Percentiles rank a stretch among this genome's conserved stretches.
phyloP scores from a whole-genome alignment of 2,329 filamentous ascomycete genomes.

The Fusarium solani-melongenae region DNA sequence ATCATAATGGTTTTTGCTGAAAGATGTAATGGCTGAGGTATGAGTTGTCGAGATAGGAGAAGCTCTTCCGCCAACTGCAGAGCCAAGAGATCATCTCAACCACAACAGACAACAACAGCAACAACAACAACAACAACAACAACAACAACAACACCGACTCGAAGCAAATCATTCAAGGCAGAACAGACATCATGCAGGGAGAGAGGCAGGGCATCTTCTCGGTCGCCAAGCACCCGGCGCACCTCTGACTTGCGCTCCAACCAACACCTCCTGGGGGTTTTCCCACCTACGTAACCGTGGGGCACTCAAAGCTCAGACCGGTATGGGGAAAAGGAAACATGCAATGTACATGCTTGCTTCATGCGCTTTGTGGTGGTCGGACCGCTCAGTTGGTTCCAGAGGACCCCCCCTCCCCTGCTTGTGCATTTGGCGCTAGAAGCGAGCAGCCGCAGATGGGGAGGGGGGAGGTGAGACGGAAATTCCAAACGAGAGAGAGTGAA shows the following conservation, averaged over 20 bases:
- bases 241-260: constrained; percentile 5
- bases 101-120: not conserved
- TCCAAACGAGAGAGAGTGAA: not conserved
- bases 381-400: constrained; percentile 17
- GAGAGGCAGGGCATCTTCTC: constrained; percentile 14
- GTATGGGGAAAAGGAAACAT: constrained; percentile 22
- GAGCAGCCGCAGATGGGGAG: constrained; percentile 7
- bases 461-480: not conserved
- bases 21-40: not conserved
- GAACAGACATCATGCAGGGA: constrained; percentile 10
- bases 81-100: not conserved
- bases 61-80: not conserved
- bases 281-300: constrained; percentile 17
- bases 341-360: not conserved
- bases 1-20: not conserved
- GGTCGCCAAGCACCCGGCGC: not conserved
- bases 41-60: not conserved
- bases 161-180: not conserved
- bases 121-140: not conserved
- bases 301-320: constrained; percentile 20
- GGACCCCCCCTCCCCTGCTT: not conserved
- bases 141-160: not conserved
- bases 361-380: not conserved
- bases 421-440: constrained; percentile 7
- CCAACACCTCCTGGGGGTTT: not conserved